These are phyloP conservation scores for Schrenkiella parvula DNA, from an alignment of 345 rosid species.

Conservation along the genomic window DNA sequence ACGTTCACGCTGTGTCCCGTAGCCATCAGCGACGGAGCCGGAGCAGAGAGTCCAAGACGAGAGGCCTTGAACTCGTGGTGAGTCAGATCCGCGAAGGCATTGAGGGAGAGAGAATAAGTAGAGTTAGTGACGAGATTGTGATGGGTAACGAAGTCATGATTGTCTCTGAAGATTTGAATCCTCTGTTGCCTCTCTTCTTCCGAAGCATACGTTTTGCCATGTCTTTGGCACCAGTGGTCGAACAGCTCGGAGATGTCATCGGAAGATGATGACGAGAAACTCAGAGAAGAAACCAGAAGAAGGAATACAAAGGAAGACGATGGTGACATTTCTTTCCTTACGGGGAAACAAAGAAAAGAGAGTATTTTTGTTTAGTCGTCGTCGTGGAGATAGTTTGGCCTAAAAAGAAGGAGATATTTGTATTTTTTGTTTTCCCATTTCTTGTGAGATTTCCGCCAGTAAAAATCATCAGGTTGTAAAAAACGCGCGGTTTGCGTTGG, in stretches of 20 bases:
- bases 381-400: constrained; percentile 21
- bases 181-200: constrained; percentile 55
- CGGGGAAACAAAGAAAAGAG: neutral
- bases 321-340: constrained; percentile 26
- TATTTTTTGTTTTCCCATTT: neutral
- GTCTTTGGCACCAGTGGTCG: constrained; percentile 59
- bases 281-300: constrained; percentile 27
- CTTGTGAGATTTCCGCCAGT: constrained; percentile 11
- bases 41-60: constrained; percentile 63
- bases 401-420: constrained; percentile 1
- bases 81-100: constrained; percentile 83
- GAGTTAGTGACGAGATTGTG: constrained; percentile 51
- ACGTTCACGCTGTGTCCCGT: neutral
- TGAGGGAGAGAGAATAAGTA: constrained; percentile 63
- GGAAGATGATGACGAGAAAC: constrained; percentile 31
- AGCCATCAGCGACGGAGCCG: constrained; percentile 12
- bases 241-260: constrained; percentile 45
- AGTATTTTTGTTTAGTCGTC: neutral
- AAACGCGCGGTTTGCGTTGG: neutral
- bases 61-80: constrained; percentile 72
- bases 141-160: constrained; percentile 48
- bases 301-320: constrained; percentile 21
- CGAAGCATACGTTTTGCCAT: constrained; percentile 56
- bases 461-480: neutral
- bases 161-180: constrained; percentile 60